A percentile compares a stretch with the other conserved stretches of the same genome.
Evolutionary conservation across 2,329 filamentous ascomycete species (phyloP).

Genomic region (Paecilomyces sp.): DNA sequence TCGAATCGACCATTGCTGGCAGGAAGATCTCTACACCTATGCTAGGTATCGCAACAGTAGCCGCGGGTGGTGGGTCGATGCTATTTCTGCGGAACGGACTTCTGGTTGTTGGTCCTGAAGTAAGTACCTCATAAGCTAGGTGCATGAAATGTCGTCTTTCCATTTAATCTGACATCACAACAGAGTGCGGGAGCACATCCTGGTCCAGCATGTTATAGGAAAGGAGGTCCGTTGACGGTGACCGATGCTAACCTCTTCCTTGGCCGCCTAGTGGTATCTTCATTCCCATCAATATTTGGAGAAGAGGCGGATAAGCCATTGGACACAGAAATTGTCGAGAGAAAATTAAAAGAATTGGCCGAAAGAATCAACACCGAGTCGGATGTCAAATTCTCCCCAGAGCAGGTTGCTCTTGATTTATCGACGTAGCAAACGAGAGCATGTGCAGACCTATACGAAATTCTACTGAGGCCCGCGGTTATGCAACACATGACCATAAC

Average conservation of each 20-base stretch:
- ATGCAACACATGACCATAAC: slow-evolving; percentile 84
- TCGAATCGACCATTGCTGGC: slow-evolving; percentile 83
- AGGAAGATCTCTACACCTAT: slow-evolving; percentile 90
- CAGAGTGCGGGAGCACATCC: slow-evolving; percentile 76
- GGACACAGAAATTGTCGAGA: slow-evolving; percentile 64
- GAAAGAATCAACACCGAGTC: slow-evolving; percentile 66
- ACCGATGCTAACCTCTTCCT: slow-evolving; percentile 86
- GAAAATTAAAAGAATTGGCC: slow-evolving; percentile 65
- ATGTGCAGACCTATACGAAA: slow-evolving; percentile 70
- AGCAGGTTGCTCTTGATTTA: slow-evolving; percentile 35
- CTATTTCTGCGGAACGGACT: slow-evolving; percentile 80
- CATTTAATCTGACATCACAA: slow-evolving; percentile 20
- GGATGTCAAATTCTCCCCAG: slow-evolving; percentile 9
- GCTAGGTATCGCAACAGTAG: slow-evolving; percentile 87
- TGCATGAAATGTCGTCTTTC: background rate
- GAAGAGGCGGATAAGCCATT: slow-evolving; percentile 72
- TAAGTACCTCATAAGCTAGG: background rate
- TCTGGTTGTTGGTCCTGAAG: slow-evolving; percentile 80
- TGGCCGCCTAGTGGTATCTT: slow-evolving; percentile 73
- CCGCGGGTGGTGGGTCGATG: slow-evolving; percentile 63
- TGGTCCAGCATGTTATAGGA: slow-evolving; percentile 83
- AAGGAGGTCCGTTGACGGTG: slow-evolving; percentile 79
- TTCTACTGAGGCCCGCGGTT: slow-evolving; percentile 84
- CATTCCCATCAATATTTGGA: slow-evolving; percentile 90
- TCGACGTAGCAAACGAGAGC: slow-evolving; percentile 36